Evolutionary conservation across 176 grass and related monocot genomes (phyloP), one percentile per base, ranked within the genome.

Genomic region (Neostapfia colusana): DNA sequence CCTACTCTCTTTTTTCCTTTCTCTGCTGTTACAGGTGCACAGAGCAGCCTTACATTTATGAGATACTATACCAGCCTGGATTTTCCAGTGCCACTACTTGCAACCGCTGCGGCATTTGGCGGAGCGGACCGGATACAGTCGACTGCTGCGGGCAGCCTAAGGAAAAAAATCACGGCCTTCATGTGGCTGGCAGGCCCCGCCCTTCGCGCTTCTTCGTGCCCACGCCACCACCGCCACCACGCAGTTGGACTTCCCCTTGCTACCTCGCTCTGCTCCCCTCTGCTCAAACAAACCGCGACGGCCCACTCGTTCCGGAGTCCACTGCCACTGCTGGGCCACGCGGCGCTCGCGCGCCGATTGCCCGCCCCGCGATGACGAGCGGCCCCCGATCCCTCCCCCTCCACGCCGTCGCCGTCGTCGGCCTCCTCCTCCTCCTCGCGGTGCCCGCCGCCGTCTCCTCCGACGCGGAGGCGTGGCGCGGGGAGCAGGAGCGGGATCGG

Each of bases 401-500:
- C 26, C 12, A 3, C 35, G 17, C 10, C 5, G 37, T 17, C 35
- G 37, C 15, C 18, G 16, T 0, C 18, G 16, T 0, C 58, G 27
- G 25, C 67, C 53, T 83, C 72, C 21, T 70, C 5, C 18, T 63
- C 74, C 14, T 67, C 51, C 51, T 54, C 51, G 51, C 21, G 20
- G 20, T 21, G 6, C 1, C 20, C 18, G 26, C 49, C 61, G 34
- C 37, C 31, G 31, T 12, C 48, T 34, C 43, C 57, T 40, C 63
- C 6, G 34, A 0, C 24, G 73, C 9, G 6, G 49, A 17, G 61
- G 41, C 65, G 10, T 74, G 65, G 59, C 74, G 58, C 25, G 69
- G 54, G 78, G 84, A 83, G 84, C 91, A 92, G 81, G 85, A 82
- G 67, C 60, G 82, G 57, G 89, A 93, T 44, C 74, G 61, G 55